Evolutionary conservation across 495 filamentous ascomycete genomes (phyloP).

Genomic region (Pyrenopolyporus hunteri): DNA sequence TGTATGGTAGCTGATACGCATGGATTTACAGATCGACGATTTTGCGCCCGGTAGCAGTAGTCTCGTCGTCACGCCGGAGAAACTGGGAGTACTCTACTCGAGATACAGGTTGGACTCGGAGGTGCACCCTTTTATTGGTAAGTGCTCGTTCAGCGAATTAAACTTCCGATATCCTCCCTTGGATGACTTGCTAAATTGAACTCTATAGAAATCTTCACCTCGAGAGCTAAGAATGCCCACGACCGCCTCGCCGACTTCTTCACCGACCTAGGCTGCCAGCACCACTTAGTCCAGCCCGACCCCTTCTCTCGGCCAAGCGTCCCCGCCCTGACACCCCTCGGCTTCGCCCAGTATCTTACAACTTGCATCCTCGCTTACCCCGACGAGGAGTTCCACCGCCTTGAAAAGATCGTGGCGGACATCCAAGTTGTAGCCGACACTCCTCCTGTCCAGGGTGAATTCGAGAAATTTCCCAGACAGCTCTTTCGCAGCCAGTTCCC

Average conservation of each 20-base stretch:
- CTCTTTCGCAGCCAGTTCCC: slow-evolving; percentile 78
- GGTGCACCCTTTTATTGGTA: slow-evolving; percentile 49
- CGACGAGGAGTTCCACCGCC: slow-evolving; percentile 73
- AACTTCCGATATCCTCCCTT: background rate
- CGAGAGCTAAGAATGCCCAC: slow-evolving; percentile 37
- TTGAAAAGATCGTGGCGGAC: slow-evolving; percentile 72
- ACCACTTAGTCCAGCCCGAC: slow-evolving; percentile 76
- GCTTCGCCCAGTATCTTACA: slow-evolving; percentile 81
- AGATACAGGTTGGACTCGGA: slow-evolving; percentile 68
- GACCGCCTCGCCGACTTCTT: slow-evolving; percentile 68
- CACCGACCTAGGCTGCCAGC: slow-evolving; percentile 75
- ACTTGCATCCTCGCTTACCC: slow-evolving; percentile 78
- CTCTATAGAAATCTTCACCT: slow-evolving; percentile 56
- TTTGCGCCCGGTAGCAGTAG: slow-evolving; percentile 70
- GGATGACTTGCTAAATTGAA: slow-evolving; percentile 3
- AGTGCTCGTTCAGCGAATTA: slow-evolving; percentile 6
- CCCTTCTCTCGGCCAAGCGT: slow-evolving; percentile 66
- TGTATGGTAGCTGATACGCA: slow-evolving; percentile 35
- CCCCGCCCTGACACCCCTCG: slow-evolving; percentile 78
- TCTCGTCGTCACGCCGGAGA: slow-evolving; percentile 80
- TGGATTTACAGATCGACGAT: slow-evolving; percentile 69
- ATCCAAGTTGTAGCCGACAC: slow-evolving; percentile 71
- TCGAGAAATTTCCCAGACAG: slow-evolving; percentile 80
- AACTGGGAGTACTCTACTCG: slow-evolving; percentile 80
- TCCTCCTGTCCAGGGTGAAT: slow-evolving; percentile 65